These are phyloP conservation scores for Echites panduratus DNA, from an alignment of 257 asterid species.

Conservation along the genomic window DNA sequence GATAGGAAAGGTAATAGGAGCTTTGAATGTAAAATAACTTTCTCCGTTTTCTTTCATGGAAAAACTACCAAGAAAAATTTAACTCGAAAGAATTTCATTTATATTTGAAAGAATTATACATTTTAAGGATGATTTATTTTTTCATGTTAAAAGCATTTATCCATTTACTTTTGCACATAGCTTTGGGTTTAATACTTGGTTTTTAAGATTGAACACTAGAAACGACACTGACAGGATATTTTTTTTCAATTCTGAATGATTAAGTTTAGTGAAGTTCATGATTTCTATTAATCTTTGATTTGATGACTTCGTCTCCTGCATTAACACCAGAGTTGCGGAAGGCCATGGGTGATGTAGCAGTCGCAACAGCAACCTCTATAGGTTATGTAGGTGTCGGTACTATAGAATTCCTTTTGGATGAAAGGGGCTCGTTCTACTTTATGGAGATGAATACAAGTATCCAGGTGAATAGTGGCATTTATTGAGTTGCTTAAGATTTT, in stretches of 20 bases:
- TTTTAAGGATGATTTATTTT: background rate
- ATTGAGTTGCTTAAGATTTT: background rate
- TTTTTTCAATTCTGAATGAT: background rate
- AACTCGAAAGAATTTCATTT: background rate
- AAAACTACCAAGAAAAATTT: background rate
- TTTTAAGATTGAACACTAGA: background rate
- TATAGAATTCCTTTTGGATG: slow-evolving; percentile 91
- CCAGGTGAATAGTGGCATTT: slow-evolving; percentile 51
- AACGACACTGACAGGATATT: background rate
- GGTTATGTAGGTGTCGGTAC: slow-evolving; percentile 98
- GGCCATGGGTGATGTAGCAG: slow-evolving; percentile 99
- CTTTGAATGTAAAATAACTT: background rate
- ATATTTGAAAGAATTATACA: background rate
- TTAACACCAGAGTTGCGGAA: slow-evolving; percentile 81
- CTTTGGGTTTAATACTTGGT: background rate
- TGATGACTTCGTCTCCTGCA: slow-evolving; percentile 81
- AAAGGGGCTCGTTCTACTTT: slow-evolving; percentile 94
- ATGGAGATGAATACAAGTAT: slow-evolving; percentile 99
- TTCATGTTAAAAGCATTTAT: background rate
- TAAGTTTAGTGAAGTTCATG: background rate
- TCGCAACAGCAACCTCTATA: slow-evolving; percentile 97
- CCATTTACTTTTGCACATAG: background rate
- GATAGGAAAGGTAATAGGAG: background rate
- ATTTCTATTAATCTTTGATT: background rate
- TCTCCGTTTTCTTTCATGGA: background rate